Evolutionary conservation across 768 basidiomycete genomes (phyloP).

Genomic region (Erythrobasidium yunnanense): DNA sequence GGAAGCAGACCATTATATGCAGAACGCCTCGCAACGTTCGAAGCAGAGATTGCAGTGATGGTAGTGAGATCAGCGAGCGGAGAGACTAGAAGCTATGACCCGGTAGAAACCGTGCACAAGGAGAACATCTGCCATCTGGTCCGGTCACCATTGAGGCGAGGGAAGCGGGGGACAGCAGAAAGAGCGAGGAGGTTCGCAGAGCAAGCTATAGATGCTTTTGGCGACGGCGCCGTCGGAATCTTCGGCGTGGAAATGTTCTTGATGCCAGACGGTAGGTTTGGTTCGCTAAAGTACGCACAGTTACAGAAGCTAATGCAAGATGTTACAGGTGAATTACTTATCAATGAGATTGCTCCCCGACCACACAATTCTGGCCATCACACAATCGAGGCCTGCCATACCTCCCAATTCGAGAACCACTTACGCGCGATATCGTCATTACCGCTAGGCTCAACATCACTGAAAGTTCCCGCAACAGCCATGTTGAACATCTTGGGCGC

Average conservation of each 20-base stretch:
- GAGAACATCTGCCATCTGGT: conserved; percentile 88
- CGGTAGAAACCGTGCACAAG: conserved; percentile 89
- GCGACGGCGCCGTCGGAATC: conserved; percentile 65
- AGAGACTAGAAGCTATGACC: conserved; percentile 70
- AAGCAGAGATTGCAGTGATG: conserved; percentile 89
- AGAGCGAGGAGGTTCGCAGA: conserved; percentile 67
- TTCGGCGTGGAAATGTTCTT: conserved; percentile 99
- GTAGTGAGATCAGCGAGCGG: conserved; percentile 71
- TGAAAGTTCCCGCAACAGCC: conserved; percentile 72
- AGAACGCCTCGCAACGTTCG: conserved; percentile 83
- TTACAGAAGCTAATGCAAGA: neutral
- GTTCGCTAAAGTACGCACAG: neutral
- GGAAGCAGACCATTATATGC: conserved; percentile 55
- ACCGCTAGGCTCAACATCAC: conserved; percentile 74
- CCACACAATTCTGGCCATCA: conserved; percentile 99
- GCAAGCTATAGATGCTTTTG: conserved; percentile 61
- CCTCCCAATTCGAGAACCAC: conserved; percentile 95
- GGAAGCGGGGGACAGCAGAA: conserved; percentile 46
- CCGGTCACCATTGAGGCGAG: conserved; percentile 64
- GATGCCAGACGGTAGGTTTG: conserved; percentile 60
- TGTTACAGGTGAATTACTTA: conserved; percentile 55
- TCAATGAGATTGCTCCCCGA: conserved; percentile 96
- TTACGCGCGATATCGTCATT: conserved; percentile 83
- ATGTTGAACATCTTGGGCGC: conserved; percentile 95
- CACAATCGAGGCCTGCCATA: conserved; percentile 92